Evolutionary conservation across 257 asterid species (phyloP).

Genomic region (Lycium ferocissimum): DNA sequence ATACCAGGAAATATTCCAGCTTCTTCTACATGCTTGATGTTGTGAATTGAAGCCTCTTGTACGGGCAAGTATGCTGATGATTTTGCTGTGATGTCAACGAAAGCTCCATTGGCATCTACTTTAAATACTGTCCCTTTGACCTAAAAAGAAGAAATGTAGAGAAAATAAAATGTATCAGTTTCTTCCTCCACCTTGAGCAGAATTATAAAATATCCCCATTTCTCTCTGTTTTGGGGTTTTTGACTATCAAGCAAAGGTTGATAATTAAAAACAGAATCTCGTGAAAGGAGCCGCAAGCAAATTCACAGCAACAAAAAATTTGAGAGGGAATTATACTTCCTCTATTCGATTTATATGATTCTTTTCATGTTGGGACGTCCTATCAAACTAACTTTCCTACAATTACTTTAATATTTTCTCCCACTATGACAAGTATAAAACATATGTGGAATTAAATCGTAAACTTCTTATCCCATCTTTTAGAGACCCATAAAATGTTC

Average conservation of each 20-base stretch:
- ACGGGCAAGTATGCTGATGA: conserved; percentile 90
- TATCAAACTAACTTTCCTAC: neutral
- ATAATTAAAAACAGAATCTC: neutral
- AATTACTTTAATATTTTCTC: neutral
- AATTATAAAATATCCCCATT: neutral
- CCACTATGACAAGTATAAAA: neutral
- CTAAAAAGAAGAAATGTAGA: conserved; percentile 42
- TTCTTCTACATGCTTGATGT: conserved; percentile 70
- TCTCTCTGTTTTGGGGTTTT: neutral
- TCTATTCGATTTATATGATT: neutral
- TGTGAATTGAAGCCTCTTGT: conserved; percentile 82
- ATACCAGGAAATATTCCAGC: conserved; percentile 91
- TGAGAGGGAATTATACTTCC: neutral
- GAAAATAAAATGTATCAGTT: neutral
- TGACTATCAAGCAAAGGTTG: neutral
- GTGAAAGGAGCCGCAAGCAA: neutral
- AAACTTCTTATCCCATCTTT: neutral
- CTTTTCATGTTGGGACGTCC: neutral
- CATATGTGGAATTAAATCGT: neutral
- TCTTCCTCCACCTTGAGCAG: neutral
- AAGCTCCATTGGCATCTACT: conserved; percentile 80
- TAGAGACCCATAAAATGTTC: neutral
- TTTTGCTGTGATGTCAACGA: conserved; percentile 92
- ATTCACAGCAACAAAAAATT: neutral
- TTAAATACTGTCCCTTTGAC: conserved; percentile 82